Conservation (phyloP, 345 rosid genomes). For the Eucalyptus erythrocorys region DNA sequence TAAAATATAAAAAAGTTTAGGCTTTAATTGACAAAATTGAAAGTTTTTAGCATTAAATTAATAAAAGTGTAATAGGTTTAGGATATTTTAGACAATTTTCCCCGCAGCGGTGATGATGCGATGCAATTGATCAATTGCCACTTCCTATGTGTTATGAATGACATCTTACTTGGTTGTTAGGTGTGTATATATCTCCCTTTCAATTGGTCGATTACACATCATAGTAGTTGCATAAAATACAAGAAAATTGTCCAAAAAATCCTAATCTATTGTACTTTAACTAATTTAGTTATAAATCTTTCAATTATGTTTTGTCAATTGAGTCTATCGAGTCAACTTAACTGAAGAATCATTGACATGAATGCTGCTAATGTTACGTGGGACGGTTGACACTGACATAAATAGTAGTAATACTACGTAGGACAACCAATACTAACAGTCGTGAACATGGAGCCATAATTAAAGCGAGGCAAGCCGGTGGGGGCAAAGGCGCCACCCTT, state of each 20-base stretch:
- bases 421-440: too few species aligned
- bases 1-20: too few species aligned
- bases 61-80: too few species aligned
- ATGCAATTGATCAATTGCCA: neutral
- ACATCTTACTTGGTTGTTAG: accelerated
- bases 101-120: accelerated
- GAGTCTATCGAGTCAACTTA: neutral
- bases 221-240: neutral
- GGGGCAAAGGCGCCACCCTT: neutral
- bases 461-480: neutral
- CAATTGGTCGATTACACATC: neutral
- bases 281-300: too few species aligned
- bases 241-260: too few species aligned
- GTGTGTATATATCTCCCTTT: neutral
- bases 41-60: too few species aligned
- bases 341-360: accelerated
- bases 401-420: accelerated
- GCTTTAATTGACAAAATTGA: too few species aligned
- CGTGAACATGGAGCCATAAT: too few species aligned
- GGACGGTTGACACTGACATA: too few species aligned
- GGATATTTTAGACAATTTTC: too few species aligned
- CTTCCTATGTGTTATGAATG: neutral
- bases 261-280: accelerated
- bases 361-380: accelerated
- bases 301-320: accelerated